Evolutionary conservation across 2,329 filamentous ascomycete genomes (phyloP).

Genomic region (Penicillium sp.): DNA sequence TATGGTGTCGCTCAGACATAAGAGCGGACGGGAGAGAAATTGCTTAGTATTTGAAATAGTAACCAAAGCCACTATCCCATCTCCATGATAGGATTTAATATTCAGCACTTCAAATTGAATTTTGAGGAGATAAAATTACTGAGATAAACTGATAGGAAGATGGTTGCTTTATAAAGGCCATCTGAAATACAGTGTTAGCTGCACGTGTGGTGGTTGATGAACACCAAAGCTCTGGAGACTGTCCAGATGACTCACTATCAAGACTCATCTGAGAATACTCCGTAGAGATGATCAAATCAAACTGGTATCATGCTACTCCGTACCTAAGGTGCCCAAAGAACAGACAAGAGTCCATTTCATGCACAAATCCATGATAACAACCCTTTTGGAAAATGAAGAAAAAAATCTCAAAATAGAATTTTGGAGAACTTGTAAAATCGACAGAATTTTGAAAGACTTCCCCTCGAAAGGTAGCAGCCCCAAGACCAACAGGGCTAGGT

Average conservation of each 20-base stretch:
- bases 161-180: constrained; percentile 14
- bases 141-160: neutral
- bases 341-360: neutral
- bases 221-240: neutral
- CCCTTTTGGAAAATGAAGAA: too few relatives aligned
- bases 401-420: neutral
- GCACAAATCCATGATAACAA: neutral
- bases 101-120: too few relatives aligned
- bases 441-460: too few relatives aligned
- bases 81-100: neutral
- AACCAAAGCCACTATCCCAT: neutral
- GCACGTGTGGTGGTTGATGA: constrained; percentile 1
- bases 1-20: constrained; percentile 34
- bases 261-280: constrained; percentile 12
- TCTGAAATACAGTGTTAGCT: neutral
- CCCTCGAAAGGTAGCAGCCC: too few relatives aligned
- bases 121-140: neutral
- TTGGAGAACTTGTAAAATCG: too few relatives aligned
- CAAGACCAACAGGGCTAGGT: too few relatives aligned
- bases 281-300: constrained; percentile 11
- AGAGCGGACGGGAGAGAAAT: neutral
- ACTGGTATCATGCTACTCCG: neutral
- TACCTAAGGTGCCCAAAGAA: neutral
- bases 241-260: constrained; percentile 15
- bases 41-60: neutral